Evolutionary conservation across 768 basidiomycete species (phyloP), one percentile per base, ranked within the genome.

Genomic region (Infundibulicybe gibba): DNA sequence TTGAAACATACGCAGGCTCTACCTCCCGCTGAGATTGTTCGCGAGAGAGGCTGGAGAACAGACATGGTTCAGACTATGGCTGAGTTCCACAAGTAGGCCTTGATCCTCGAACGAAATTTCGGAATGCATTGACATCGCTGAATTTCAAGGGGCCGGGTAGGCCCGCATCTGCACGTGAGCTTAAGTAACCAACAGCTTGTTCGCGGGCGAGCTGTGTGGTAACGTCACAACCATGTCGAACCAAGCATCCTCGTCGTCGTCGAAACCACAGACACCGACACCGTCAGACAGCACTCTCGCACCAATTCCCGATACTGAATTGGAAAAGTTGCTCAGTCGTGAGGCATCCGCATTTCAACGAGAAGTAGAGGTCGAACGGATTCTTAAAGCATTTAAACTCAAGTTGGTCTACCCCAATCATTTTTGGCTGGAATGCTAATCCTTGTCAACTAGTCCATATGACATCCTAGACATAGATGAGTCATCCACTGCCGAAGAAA

Each of bases 351-450:
- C 88, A 3, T 87, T 93, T 61, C 87, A 91, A 56, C 79, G 91
- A 21, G 91, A 93, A 65, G 69, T 90, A 19, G 90, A 93, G 62
- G 89, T 93, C 11, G 91, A 95, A 48, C 83, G 97, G 19, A 92
- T 99, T 53, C 71, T 98, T 41, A 87, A 84, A 56, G 86, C 94
- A 0, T 98, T 99, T 80, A 98, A 93, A 65, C 77, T 98, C 57
- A 99, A 98, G 94, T 95, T 49, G 54, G 83, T 68, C 20, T 25
- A 21, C 30, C 15, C 40, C 38, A 33, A 9, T 45, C 9, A 15
- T 30, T 25, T 39, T 40, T 33, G 34, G 32, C 32, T 40, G 39
- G 49, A 40, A 44, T 30, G 31, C 43, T 47, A 42, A 53, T 30
- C 33, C 30, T 44, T 41, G 34, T 25, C 32, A n/a, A 31, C 31